Conservation (phyloP, 2,329 filamentous ascomycete genomes). For the Scedosporium dehoogii region DNA sequence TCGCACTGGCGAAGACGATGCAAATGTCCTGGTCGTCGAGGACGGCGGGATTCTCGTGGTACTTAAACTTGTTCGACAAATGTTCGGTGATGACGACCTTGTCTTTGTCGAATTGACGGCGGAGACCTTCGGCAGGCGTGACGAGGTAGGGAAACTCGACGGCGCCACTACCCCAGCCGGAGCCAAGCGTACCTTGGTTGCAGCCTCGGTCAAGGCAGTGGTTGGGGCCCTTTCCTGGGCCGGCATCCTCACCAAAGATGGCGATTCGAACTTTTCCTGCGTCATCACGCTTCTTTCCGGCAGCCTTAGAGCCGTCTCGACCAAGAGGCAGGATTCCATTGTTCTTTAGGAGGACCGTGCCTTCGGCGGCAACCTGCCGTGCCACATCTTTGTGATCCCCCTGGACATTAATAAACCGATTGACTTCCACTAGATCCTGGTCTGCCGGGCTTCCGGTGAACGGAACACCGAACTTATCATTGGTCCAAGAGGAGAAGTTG, state of each 20-base stretch:
- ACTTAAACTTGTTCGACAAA: constrained; percentile 49
- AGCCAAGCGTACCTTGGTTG: constrained; percentile 58
- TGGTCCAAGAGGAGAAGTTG: constrained; percentile 70
- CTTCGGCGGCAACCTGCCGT: constrained; percentile 44
- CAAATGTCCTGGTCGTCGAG: constrained; percentile 23
- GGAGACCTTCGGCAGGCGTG: constrained; percentile 55
- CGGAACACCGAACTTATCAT: constrained; percentile 41
- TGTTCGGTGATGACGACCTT: constrained; percentile 43
- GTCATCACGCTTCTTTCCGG: constrained; percentile 13
- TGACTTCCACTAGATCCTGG: constrained; percentile 39
- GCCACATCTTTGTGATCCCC: constrained; percentile 39
- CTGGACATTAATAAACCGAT: constrained; percentile 58
- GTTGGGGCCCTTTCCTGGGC: constrained; percentile 48
- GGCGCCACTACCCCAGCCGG: constrained; percentile 65
- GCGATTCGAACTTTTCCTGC: constrained; percentile 24
- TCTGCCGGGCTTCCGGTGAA: constrained; percentile 38
- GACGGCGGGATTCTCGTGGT: constrained; percentile 17
- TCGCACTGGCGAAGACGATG: constrained; percentile 63
- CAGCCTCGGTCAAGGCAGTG: constrained; percentile 57
- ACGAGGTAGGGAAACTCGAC: constrained; percentile 59
- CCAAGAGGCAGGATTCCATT: constrained; percentile 42
- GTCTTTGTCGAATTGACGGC: constrained; percentile 31
- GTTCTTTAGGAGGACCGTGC: constrained; percentile 52
- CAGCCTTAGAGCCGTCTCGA: constrained; percentile 18
- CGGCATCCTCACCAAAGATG: constrained; percentile 44